phyloP scores from a whole-genome alignment of 768 basidiomycete genomes.

The Rhodosporidiobolus odoratus region DNA sequence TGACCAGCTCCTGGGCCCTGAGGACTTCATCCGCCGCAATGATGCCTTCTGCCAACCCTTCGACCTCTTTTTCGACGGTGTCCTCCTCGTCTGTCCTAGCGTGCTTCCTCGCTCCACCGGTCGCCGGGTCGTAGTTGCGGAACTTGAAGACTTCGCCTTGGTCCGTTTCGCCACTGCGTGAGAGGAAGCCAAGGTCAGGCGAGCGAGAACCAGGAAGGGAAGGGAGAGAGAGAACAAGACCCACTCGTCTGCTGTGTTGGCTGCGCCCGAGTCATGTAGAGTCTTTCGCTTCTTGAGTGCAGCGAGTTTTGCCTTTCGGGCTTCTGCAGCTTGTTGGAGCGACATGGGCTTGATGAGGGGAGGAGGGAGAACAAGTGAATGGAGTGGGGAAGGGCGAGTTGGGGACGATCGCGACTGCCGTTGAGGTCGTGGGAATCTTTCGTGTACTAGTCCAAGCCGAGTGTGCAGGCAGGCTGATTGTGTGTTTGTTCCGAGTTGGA shows the following conservation, averaged over 20 bases:
- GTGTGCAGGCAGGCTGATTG: too few relatives aligned
- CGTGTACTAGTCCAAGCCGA: too few relatives aligned
- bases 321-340: slow-evolving; percentile 70
- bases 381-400: neutral
- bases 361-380: neutral
- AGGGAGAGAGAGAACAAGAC: neutral
- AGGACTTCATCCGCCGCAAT: slow-evolving; percentile 79
- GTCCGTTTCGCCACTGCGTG: too few relatives aligned
- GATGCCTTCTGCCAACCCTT: slow-evolving; percentile 76
- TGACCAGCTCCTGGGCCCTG: slow-evolving; percentile 78
- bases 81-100: slow-evolving; percentile 61
- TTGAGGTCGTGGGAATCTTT: too few relatives aligned
- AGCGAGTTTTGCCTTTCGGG: slow-evolving; percentile 71
- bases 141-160: slow-evolving; percentile 47
- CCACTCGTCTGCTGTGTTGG: neutral
- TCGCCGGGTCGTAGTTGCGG: slow-evolving; percentile 86
- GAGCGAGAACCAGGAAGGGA: neutral
- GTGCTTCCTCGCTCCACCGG: slow-evolving; percentile 69
- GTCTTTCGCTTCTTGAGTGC: slow-evolving; percentile 70
- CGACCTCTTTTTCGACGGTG: slow-evolving; percentile 79
- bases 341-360: slow-evolving; percentile 51
- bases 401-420: neutral
- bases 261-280: slow-evolving; percentile 47
- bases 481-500: too few relatives aligned
- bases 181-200: neutral